These are phyloP conservation scores for Cladobotryum mycophilum DNA, from an alignment of 2,329 filamentous ascomycete genomes.

Conservation along the genomic window DNA sequence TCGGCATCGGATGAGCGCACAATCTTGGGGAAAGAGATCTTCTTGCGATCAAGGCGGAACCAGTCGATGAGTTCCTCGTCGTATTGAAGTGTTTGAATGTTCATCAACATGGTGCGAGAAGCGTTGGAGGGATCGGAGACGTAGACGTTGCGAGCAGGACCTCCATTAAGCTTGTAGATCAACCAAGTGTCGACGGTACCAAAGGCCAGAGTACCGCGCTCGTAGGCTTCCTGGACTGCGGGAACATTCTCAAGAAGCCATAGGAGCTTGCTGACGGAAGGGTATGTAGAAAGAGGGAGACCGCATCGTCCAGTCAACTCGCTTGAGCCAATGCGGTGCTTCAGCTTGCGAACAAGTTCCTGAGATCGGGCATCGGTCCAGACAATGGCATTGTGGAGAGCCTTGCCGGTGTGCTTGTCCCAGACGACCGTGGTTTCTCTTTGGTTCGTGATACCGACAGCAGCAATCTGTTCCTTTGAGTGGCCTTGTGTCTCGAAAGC, in stretches of 20 bases:
- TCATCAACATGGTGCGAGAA: slow-evolving; percentile 85
- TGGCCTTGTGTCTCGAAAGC: slow-evolving; percentile 64
- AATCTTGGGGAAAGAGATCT: slow-evolving; percentile 69
- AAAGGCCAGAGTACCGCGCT: slow-evolving; percentile 65
- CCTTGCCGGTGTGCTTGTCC: slow-evolving; percentile 70
- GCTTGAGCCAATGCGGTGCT: slow-evolving; percentile 58
- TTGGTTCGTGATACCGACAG: slow-evolving; percentile 78
- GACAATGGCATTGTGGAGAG: slow-evolving; percentile 74
- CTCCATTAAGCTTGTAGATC: slow-evolving; percentile 72
- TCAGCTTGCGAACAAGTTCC: slow-evolving; percentile 66
- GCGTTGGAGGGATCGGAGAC: slow-evolving; percentile 79
- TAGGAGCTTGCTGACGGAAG: slow-evolving; percentile 69
- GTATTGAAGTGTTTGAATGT: slow-evolving; percentile 68
- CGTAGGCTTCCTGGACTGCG: slow-evolving; percentile 63
- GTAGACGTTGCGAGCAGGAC: slow-evolving; percentile 55
- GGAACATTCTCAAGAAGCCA: slow-evolving; percentile 69
- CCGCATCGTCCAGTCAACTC: slow-evolving; percentile 64
- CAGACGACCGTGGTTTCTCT: slow-evolving; percentile 76
- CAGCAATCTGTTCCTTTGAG: slow-evolving; percentile 60
- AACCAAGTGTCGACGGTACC: slow-evolving; percentile 80
- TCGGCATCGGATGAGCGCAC: slow-evolving; percentile 65
- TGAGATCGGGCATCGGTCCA: slow-evolving; percentile 80
- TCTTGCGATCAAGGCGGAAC: slow-evolving; percentile 64
- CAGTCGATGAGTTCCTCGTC: slow-evolving; percentile 67
- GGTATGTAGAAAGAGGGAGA: slow-evolving; percentile 75